Conservation (phyloP, 345 rosid genomes). For the Arabis alpina region DNA sequence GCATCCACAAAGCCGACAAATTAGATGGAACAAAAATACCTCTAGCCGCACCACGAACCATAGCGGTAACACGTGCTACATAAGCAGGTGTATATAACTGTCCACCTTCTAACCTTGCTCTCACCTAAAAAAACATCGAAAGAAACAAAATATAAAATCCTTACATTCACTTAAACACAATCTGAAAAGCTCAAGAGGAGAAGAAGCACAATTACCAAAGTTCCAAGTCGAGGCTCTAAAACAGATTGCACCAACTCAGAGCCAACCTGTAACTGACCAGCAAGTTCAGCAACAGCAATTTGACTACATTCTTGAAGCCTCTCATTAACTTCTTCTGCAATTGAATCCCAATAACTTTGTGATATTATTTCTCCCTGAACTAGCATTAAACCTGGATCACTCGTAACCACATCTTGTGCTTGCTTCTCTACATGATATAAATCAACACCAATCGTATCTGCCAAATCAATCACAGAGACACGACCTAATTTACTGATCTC, state of each 20-base stretch:
- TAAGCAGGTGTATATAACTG: constrained; percentile 93
- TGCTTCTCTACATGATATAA: constrained; percentile 94
- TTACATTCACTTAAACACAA: constrained; percentile 17
- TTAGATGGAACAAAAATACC: constrained; percentile 88
- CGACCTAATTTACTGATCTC: constrained; percentile 79
- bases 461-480: constrained; percentile 83
- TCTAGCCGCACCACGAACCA: constrained; percentile 95
- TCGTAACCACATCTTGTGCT: constrained; percentile 63
- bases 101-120: constrained; percentile 99
- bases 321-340: constrained; percentile 94
- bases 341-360: constrained; percentile 86
- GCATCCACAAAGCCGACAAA: constrained; percentile 73
- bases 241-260: constrained; percentile 79
- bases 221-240: constrained; percentile 93
- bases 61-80: constrained; percentile 89
- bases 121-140: constrained; percentile 55
- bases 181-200: not conserved
- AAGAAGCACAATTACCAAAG: constrained; percentile 64
- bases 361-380: constrained; percentile 93
- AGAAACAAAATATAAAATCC: constrained; percentile 24
- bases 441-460: constrained; percentile 84
- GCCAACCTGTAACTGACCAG: constrained; percentile 86
- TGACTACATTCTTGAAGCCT: constrained; percentile 97
- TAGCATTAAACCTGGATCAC: constrained; percentile 60
- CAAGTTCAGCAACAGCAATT: constrained; percentile 84